Percentiles rank a stretch among this genome's conserved stretches.
These are phyloP conservation scores for Herpetomonas samuelpessoai DNA, from an alignment of 208 protist genomes.

Conservation along the genomic window DNA sequence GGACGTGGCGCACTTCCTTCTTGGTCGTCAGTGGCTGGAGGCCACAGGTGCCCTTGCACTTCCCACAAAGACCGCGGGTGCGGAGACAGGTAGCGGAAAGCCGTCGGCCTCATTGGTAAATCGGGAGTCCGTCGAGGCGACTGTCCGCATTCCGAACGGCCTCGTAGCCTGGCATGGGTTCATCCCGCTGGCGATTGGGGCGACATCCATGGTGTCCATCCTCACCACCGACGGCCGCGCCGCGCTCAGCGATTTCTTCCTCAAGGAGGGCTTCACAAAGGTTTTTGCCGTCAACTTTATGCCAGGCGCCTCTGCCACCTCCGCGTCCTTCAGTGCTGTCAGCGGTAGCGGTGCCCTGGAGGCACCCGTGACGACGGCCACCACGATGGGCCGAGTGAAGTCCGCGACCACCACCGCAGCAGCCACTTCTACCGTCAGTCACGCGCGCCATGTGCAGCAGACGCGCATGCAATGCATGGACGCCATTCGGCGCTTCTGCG, in stretches of 20 bases:
- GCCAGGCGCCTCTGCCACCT: slow-evolving; percentile 4
- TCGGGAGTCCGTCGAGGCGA: not conserved
- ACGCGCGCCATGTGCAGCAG: slow-evolving; percentile 9
- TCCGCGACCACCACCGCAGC: not conserved
- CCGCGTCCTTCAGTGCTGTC: not conserved
- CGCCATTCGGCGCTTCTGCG: slow-evolving; percentile 39
- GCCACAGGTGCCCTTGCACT: not conserved
- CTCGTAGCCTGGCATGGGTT: slow-evolving; percentile 39
- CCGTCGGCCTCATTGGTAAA: too few species aligned
- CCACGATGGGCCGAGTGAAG: too few species aligned
- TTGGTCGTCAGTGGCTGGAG: slow-evolving; percentile 19
- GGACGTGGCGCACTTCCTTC: slow-evolving; percentile 55
- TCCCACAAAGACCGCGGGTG: not conserved
- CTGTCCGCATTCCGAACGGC: slow-evolving; percentile 20
- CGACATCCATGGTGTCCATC: slow-evolving; percentile 34
- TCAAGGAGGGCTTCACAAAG: slow-evolving; percentile 32
- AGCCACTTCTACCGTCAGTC: too few species aligned
- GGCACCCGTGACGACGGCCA: not conserved
- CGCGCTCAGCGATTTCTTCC: slow-evolving; percentile 46
- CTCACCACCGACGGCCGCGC: slow-evolving; percentile 32
- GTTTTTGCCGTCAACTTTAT: slow-evolving; percentile 46
- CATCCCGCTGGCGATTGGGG: slow-evolving; percentile 65
- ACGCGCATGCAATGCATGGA: slow-evolving; percentile 44
- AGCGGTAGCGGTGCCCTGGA: not conserved
- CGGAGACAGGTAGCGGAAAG: not conserved